A percentile compares a stretch with the other conserved stretches of the same genome.
phyloP scores from a whole-genome alignment of 345 rosid genomes.

The Citrus cavaleriei region DNA sequence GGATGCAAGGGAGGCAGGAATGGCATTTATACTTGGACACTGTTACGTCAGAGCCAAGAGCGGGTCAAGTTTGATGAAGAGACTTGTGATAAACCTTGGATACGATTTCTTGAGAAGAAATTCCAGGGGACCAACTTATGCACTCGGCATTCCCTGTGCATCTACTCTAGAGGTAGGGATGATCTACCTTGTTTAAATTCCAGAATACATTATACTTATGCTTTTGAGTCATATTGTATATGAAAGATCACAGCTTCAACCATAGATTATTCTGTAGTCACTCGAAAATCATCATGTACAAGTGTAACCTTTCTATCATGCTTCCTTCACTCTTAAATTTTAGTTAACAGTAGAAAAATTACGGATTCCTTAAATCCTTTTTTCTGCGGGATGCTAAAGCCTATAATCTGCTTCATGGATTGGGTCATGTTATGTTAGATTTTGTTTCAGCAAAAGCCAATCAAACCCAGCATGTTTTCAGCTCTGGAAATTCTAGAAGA shows the following conservation, averaged over 20 bases:
- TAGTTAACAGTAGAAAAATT: not conserved
- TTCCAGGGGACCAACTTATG: slow-evolving; percentile 69
- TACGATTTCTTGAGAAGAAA: slow-evolving; percentile 90
- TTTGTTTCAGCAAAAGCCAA: not conserved
- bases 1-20: slow-evolving; percentile 92
- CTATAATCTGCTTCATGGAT: not conserved
- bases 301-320: not conserved
- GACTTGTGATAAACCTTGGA: slow-evolving; percentile 69
- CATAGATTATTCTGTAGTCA: not conserved
- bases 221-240: slow-evolving; percentile 13
- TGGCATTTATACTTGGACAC: slow-evolving; percentile 91
- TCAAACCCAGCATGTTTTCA: not conserved
- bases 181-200: slow-evolving; percentile 64
- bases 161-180: slow-evolving; percentile 95
- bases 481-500: not conserved
- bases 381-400: not conserved
- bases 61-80: slow-evolving; percentile 88
- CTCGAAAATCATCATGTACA: not conserved
- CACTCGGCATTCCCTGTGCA: slow-evolving; percentile 71
- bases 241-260: slow-evolving; percentile 11
- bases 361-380: not conserved
- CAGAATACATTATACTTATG: slow-evolving; percentile 3
- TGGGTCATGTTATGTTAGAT: not conserved
- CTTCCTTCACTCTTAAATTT: not conserved
- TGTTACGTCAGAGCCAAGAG: slow-evolving; percentile 75